These are phyloP conservation scores for Fusarium bulbicola DNA, from an alignment of 2,329 filamentous ascomycete species.

Conservation along the genomic window DNA sequence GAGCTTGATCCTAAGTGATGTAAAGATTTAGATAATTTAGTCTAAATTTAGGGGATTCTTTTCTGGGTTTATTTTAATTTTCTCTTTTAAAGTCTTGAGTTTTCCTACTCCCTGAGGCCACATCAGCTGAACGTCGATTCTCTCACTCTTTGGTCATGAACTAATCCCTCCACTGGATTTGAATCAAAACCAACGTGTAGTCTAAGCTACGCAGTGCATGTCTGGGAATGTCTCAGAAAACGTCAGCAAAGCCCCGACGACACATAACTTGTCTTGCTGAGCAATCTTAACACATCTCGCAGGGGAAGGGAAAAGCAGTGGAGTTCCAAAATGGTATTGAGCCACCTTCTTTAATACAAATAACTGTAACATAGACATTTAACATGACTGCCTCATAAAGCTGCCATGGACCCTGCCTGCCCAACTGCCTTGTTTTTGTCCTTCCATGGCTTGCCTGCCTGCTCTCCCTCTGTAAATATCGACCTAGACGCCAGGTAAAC, in stretches of 20 bases:
- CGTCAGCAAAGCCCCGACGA: neutral
- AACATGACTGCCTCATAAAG: conserved; percentile 35
- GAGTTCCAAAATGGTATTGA: conserved; percentile 25
- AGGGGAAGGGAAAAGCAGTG: neutral
- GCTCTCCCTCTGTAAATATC: conserved; percentile 40
- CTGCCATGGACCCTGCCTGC: conserved; percentile 36
- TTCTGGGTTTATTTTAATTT: neutral
- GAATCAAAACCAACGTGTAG: neutral
- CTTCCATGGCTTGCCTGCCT: conserved; percentile 35
- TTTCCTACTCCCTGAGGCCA: neutral
- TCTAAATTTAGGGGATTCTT: neutral
- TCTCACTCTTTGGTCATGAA: neutral
- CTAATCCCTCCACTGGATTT: neutral
- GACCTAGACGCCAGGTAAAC: conserved; percentile 44
- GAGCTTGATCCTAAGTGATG: neutral
- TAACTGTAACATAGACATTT: conserved; percentile 24
- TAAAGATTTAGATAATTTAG: neutral
- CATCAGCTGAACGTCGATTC: neutral
- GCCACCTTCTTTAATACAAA: conserved; percentile 30
- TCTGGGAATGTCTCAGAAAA: neutral
- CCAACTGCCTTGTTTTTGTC: conserved; percentile 34
- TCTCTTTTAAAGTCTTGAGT: neutral
- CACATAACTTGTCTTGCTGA: neutral
- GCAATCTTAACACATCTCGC: neutral
- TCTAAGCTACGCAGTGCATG: neutral